phyloP scores from a whole-genome alignment of 1,284 basidiomycete species.

The Trichosporon inkin region DNA sequence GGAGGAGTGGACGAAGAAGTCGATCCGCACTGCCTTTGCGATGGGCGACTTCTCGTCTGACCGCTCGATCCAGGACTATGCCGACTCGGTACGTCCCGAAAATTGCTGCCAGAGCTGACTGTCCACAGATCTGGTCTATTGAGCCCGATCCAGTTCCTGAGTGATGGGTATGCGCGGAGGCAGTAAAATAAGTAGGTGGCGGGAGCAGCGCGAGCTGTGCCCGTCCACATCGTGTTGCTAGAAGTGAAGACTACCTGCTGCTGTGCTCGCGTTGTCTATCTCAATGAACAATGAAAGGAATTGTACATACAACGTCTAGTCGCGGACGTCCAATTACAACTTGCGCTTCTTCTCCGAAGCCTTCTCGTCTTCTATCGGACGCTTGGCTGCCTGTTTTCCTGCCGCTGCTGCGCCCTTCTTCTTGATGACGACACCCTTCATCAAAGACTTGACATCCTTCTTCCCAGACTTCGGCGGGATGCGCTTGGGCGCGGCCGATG shows the following conservation, averaged over 20 bases:
- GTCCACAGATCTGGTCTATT: constrained; percentile 41
- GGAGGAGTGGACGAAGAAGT: constrained; percentile 84
- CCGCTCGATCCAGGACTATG: constrained; percentile 82
- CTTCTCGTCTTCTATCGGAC: not conserved
- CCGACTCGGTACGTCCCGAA: constrained; percentile 50
- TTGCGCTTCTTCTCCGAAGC: constrained; percentile 23
- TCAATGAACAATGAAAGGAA: constrained; percentile 3
- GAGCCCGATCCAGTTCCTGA: constrained; percentile 40
- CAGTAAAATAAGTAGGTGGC: not conserved
- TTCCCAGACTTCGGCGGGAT: constrained; percentile 34
- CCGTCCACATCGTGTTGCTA: too few relatives aligned
- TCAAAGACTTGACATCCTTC: constrained; percentile 45
- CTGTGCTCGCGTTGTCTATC: not conserved
- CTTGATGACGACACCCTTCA: constrained; percentile 51
- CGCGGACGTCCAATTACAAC: constrained; percentile 1
- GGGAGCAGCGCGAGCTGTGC: too few relatives aligned
- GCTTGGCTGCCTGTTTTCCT: not conserved
- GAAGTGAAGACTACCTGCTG: not conserved
- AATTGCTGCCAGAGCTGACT: constrained; percentile 11
- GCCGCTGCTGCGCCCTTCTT: constrained; percentile 34
- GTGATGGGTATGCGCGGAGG: not conserved
- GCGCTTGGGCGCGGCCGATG: constrained; percentile 17
- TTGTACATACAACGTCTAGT: not conserved
- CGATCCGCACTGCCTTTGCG: constrained; percentile 71
- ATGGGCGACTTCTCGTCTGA: constrained; percentile 96